Conservation (phyloP, 768 basidiomycete species). For the Leccinellum rugosiceps region DNA sequence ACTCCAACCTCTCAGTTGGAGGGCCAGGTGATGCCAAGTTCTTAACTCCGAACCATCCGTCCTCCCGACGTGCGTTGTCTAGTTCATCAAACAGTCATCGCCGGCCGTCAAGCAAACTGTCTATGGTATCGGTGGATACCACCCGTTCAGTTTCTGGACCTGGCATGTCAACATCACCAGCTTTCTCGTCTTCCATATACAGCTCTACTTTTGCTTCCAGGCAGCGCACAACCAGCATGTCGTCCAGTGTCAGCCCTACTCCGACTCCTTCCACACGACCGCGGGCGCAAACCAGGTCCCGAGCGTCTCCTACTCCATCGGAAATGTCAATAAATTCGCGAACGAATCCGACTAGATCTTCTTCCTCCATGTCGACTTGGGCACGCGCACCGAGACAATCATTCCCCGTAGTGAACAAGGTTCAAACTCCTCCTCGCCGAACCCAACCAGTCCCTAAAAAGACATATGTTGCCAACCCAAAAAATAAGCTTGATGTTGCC, state of each 20-base stretch:
- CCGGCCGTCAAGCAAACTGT: slow-evolving; percentile 59
- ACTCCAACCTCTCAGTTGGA: slow-evolving; percentile 30
- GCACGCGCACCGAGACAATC: slow-evolving; percentile 67
- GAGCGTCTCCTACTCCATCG: slow-evolving; percentile 62
- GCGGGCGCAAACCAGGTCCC: slow-evolving; percentile 42
- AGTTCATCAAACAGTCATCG: slow-evolving; percentile 41
- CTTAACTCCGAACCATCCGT: slow-evolving; percentile 42
- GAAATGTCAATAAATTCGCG: slow-evolving; percentile 53
- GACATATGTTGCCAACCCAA: slow-evolving; percentile 83
- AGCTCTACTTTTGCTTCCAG: slow-evolving; percentile 79
- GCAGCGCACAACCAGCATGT: slow-evolving; percentile 70
- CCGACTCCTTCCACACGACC: slow-evolving; percentile 33
- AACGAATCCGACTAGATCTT: slow-evolving; percentile 41
- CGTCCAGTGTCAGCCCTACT: slow-evolving; percentile 39
- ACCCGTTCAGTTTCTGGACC: slow-evolving; percentile 73
- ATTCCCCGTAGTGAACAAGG: slow-evolving; percentile 42
- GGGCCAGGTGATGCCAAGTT: slow-evolving; percentile 40
- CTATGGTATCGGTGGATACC: slow-evolving; percentile 41
- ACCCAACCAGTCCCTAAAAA: slow-evolving; percentile 44
- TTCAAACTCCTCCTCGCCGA: slow-evolving; percentile 47
- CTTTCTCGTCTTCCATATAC: slow-evolving; percentile 38
- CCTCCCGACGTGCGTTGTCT: slow-evolving; percentile 49
- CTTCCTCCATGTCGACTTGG: slow-evolving; percentile 59
- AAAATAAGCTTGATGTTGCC: slow-evolving; percentile 87
- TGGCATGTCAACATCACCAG: slow-evolving; percentile 36